phyloP scores from a whole-genome alignment of 768 basidiomycete genomes.

The Leccinum uliginosum region DNA sequence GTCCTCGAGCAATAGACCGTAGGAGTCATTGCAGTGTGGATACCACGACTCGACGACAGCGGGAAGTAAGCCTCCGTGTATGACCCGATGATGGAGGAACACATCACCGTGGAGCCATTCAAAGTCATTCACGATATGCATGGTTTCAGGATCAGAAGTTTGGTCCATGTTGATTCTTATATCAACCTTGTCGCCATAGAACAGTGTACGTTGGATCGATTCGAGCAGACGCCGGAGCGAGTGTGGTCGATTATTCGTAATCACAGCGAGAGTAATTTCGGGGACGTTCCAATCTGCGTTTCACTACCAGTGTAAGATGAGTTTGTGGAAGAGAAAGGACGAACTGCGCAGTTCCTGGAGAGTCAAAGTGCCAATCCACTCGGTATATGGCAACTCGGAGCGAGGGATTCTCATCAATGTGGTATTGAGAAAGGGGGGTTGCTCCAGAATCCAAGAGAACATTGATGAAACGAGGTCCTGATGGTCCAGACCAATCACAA shows the following conservation, averaged over 20 bases:
- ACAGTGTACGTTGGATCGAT: constrained; percentile 55
- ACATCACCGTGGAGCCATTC: constrained; percentile 59
- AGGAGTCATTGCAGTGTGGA: constrained; percentile 64
- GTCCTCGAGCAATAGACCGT: constrained; percentile 80
- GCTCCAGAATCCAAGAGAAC: constrained; percentile 17
- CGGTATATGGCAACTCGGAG: constrained; percentile 45
- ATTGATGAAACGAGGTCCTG: constrained; percentile 23
- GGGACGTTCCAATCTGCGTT: constrained; percentile 70
- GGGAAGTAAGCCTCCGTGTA: constrained; percentile 76
- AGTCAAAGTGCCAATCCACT: constrained; percentile 62
- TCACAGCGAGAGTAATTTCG: constrained; percentile 63
- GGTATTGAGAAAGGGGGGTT: constrained; percentile 22
- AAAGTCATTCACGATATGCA: constrained; percentile 44
- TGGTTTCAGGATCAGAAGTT: constrained; percentile 60
- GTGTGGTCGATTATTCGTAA: constrained; percentile 70
- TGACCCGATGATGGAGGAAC: constrained; percentile 64
- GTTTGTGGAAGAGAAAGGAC: constrained; percentile 11
- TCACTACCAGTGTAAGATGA: constrained; percentile 4
- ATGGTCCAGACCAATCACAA: constrained; percentile 34
- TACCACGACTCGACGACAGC: constrained; percentile 92
- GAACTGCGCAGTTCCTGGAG: constrained; percentile 40
- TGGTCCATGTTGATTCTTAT: constrained; percentile 75
- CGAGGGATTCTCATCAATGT: constrained; percentile 43
- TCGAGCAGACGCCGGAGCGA: constrained; percentile 65
- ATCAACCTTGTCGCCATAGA: constrained; percentile 64